phyloP scores from a whole-genome alignment of 495 filamentous ascomycete species.

The Aspergillus cristatus region DNA sequence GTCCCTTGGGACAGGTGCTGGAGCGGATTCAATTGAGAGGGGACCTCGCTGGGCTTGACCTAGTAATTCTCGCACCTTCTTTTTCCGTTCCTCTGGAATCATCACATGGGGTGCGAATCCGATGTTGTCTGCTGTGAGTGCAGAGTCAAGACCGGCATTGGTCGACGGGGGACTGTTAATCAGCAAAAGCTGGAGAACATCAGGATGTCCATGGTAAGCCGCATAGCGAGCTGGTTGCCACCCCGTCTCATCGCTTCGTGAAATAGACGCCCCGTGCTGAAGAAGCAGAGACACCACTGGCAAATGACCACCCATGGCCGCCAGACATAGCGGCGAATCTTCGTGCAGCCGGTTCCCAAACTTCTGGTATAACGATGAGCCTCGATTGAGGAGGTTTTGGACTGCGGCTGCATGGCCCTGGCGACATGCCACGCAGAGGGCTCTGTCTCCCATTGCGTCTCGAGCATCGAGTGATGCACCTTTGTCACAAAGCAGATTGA shows the following conservation, averaged over 20 bases:
- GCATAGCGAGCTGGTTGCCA: constrained; percentile 35
- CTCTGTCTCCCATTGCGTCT: constrained; percentile 28
- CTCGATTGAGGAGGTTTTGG: constrained; percentile 26
- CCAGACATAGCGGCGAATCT: constrained; percentile 35
- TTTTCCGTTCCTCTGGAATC: constrained; percentile 15
- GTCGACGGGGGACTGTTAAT: constrained; percentile 6
- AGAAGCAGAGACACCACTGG: constrained; percentile 29
- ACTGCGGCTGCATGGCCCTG: constrained; percentile 29
- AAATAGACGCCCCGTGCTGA: constrained; percentile 24
- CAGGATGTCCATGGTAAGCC: constrained; percentile 29
- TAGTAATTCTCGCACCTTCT: constrained; percentile 12
- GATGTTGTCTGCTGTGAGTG: constrained; percentile 12
- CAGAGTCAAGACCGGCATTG: constrained; percentile 6
- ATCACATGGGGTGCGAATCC: constrained; percentile 17
- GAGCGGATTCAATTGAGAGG: too few species aligned
- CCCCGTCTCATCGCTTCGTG: constrained; percentile 30
- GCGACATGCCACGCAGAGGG: constrained; percentile 27
- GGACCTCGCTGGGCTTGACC: constrained; percentile 2
- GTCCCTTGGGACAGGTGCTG: too few species aligned
- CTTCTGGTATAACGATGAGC: constrained; percentile 22
- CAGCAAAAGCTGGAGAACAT: constrained; percentile 21
- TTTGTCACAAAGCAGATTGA: constrained; percentile 29
- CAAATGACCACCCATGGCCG: constrained; percentile 30
- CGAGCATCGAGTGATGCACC: constrained; percentile 30
- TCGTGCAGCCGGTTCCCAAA: constrained; percentile 20